These are phyloP conservation scores for Aspergillus costaricaensis DNA, from an alignment of 2,329 filamentous ascomycete species.

Conservation along the genomic window DNA sequence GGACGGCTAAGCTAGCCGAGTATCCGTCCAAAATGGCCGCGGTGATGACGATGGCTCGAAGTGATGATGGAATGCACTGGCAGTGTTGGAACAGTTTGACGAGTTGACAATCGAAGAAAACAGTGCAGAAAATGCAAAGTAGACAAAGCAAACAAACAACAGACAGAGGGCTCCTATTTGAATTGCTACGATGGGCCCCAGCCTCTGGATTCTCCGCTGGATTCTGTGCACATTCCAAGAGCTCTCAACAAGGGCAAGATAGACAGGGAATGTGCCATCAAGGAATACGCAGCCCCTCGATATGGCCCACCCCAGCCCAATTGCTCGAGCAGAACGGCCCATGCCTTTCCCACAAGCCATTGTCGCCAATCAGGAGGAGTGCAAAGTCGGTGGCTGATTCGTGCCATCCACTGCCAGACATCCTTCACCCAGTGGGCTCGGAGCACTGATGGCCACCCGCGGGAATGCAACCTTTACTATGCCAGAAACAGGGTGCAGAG, in stretches of 20 bases:
- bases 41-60: conserved; percentile 3
- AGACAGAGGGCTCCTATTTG: conserved; percentile 41
- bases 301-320: conserved; percentile 24
- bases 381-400: conserved; percentile 25
- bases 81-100: conserved; percentile 36
- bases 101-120: conserved; percentile 41
- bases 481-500: conserved; percentile 32
- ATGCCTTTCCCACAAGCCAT: conserved; percentile 16
- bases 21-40: conserved; percentile 16
- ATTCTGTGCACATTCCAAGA: conserved; percentile 40
- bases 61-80: conserved; percentile 25
- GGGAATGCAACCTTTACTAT: conserved; percentile 40
- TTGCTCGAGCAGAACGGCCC: conserved; percentile 25
- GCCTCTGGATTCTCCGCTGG: conserved; percentile 35
- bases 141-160: conserved; percentile 49
- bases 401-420: conserved; percentile 27
- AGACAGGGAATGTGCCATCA: conserved; percentile 36
- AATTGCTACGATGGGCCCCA: conserved; percentile 35
- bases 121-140: conserved; percentile 45
- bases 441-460: conserved; percentile 33
- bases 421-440: conserved; percentile 21
- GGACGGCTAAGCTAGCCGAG: conserved; percentile 24
- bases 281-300: conserved; percentile 23
- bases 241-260: conserved; percentile 35
- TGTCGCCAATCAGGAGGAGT: conserved; percentile 28